Base-by-base conservation (phyloP, 129 eudicot species). In the Lactuca sativa region DNA sequence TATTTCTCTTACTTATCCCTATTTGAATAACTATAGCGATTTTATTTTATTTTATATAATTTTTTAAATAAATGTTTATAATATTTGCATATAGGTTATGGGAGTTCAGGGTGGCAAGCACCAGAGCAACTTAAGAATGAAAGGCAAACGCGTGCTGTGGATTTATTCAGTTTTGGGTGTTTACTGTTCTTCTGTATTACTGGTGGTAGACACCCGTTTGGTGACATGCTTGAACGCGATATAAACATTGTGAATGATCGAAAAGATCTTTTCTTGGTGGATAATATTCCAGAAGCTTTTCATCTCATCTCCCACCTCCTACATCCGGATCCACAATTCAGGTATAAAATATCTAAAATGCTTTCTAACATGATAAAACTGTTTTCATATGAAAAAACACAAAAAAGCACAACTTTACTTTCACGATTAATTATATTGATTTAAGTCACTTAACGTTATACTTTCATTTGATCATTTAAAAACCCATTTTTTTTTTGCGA, bases 31-130 rank as follows among this genome's bases (percentile, higher is more conserved):
- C 30, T 25, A 25, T 25, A 25, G 30, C 30, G 30, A 25, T 1
- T 25, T 25, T 25, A 25, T 25, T 25, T 25, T 25, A 25, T 25
- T 25, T 25, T 25, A 25, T 25, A 25, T 25, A 25, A 25, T 25
- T 25, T 25, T 25, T 25, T 25, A 25, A 25, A 25, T 25, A 25
- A 25, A 25, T 25, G 30, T 57, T 16, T 66, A 21, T 59, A 55
- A 11, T 62, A 48, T 75, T 67, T 7, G 31, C 13, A 21, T 67
- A 51, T 61, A 91, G 97, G 97, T 67, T 76, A 59, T 70, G 97
- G 97, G 48, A 91, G 90, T 85, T 88, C 97, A 33, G 97, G 97
- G 43, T 91, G 97, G 97, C 95, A 88, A 76, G 97, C 97, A 67
- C 97, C 97, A 4, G 96, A 91, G 71, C 97, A 88, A 86, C 85